Conservation (phyloP, 345 rosid species). For the Mangifera indica region DNA sequence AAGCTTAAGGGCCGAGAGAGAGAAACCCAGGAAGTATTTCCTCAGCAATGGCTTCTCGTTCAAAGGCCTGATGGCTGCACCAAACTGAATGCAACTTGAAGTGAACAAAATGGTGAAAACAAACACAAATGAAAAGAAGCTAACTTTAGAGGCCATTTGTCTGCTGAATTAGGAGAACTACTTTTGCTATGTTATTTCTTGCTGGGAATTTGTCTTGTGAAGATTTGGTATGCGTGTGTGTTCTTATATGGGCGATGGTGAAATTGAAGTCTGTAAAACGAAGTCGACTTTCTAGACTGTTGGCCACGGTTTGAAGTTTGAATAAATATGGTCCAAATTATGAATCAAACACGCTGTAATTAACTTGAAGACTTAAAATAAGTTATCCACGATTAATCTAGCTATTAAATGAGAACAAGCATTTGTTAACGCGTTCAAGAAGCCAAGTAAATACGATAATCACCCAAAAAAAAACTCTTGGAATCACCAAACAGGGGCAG, state of each 20-base stretch:
- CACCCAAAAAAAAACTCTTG: no score
- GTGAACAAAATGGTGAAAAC: constrained; percentile 3
- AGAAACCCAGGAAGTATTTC: background rate
- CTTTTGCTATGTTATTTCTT: background rate
- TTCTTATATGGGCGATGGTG: background rate
- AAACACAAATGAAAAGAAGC: background rate
- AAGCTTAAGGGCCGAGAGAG: constrained; percentile 11
- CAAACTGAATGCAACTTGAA: background rate
- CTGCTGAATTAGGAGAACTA: background rate
- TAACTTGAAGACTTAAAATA: no score
- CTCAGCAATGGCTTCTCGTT: constrained; percentile 5
- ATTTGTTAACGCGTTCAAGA: background rate
- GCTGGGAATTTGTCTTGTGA: background rate
- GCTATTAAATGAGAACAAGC: no score
- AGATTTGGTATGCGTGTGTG: background rate
- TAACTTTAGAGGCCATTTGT: background rate
- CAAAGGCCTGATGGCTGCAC: constrained; percentile 23
- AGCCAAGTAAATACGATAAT: no score
- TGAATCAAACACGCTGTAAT: no score
- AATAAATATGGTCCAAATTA: background rate
- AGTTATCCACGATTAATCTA: no score
- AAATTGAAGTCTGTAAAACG: background rate
- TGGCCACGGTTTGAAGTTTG: background rate
- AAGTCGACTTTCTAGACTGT: background rate
- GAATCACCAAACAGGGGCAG: no score